Evolutionary conservation across 202 grass and related monocot species (phyloP).

Genomic region (Digitaria exilis): DNA sequence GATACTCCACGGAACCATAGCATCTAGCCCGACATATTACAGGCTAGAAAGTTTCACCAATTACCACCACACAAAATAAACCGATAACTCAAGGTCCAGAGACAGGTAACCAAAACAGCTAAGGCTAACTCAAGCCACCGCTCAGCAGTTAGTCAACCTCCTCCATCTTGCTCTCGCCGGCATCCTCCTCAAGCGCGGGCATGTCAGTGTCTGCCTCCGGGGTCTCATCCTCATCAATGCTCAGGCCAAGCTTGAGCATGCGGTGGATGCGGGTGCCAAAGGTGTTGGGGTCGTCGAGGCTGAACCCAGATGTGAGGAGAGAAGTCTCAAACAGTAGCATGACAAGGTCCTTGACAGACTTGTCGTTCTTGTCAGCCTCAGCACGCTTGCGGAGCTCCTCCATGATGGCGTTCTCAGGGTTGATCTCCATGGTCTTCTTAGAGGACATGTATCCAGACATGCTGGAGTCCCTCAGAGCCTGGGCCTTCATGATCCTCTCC

Average conservation of each 20-base stretch:
- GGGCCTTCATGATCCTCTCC: constrained; percentile 99
- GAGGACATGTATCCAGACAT: constrained; percentile 89
- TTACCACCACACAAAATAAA: constrained; percentile 21
- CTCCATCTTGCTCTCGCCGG: constrained; percentile 98
- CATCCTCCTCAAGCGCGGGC: constrained; percentile 81
- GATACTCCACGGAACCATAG: neutral
- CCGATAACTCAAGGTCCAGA: neutral
- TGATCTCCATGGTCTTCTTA: constrained; percentile 99
- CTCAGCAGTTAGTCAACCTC: constrained; percentile 70
- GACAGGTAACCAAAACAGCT: constrained; percentile 16
- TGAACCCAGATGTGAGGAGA: constrained; percentile 92
- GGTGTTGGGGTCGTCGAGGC: constrained; percentile 94
- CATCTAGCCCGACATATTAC: neutral
- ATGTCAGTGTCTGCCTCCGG: constrained; percentile 79
- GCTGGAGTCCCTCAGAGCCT: constrained; percentile 88
- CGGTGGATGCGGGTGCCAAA: constrained; percentile 92
- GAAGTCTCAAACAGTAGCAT: constrained; percentile 88
- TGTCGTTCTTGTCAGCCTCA: constrained; percentile 85
- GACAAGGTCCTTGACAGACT: constrained; percentile 92
- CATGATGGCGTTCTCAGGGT: constrained; percentile 93
- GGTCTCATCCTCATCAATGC: constrained; percentile 79
- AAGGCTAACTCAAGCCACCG: neutral
- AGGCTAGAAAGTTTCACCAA: constrained; percentile 18
- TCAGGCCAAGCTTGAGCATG: constrained; percentile 91
- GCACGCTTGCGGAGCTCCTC: constrained; percentile 86